Evolutionary conservation across 257 asterid species (phyloP), one percentile per base, ranked within the genome.

Genomic region (Nicotiana paniculata): DNA sequence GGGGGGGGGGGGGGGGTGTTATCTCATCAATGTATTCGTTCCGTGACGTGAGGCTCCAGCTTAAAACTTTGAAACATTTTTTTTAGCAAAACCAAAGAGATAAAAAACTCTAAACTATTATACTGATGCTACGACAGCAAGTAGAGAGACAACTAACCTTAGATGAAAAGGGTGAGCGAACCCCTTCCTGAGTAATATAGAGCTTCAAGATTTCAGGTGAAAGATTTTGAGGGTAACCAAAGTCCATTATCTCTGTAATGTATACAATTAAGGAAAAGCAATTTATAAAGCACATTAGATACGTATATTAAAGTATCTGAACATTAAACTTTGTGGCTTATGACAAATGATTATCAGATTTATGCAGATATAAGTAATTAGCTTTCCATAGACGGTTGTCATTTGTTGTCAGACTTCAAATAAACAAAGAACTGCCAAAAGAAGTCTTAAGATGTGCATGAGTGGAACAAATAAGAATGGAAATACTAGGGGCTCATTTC

Each of bases 131-230:
- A 64, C 32, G 64, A 53, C 4, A 18, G 24, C 77, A 59, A 67
- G 59, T 17, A 72, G 59, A 8, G n/a, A 72, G 59, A 82, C 46
- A 78, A 72, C 95, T 85, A 81, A 94, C 99, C 97, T 96, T 96
- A 33, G 99, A 96, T 6, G 97, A 96, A 89, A 96, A 96, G 65
- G 99, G 99, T 61, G 99, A 96, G 66, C 99, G 97, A 30, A 96
- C 97, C 77, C 99, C 99, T 93, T 96, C 99, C 85, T 96, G 99
- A 70, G 99, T 96, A 65, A 96, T 96, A 88, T 96, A 96, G 85
- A 96, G 99, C 95, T 96, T 96, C 91, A 96, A 87, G 81, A 96
- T 96, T 89, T 96, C 99, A 15, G 99, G 97, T 8, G 99, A 96
- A 82, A 96, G 97, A 85, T 96, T 96, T 88, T 96, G 99, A 32